Evolutionary conservation across 148 eudicot genomes (phyloP), one percentile per base, ranked within the genome.

Genomic region (Arbutus unedo): DNA sequence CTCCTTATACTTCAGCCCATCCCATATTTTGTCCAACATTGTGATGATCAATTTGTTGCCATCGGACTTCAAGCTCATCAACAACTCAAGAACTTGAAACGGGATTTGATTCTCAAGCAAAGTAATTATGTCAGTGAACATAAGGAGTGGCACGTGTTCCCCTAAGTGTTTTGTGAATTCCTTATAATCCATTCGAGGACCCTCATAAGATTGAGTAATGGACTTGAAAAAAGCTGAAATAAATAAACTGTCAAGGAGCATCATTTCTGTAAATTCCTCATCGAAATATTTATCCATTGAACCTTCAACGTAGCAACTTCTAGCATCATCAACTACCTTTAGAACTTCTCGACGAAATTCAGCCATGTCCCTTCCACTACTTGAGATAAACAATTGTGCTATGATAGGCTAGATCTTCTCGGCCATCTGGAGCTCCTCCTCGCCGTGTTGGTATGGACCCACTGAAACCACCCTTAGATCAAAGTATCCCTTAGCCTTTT

Each of bases 11-110:
- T n/a, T n/a, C n/a, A n/a, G n/a, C n/a, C n/a, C n/a, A 11, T 66
- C 71, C 71, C 25, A 66, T 16, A 66, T 10, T 43, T 31, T 66
- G 43, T 66, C 71, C 43, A 66, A 10, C 71, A 66, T 66, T 25
- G 25, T 43, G 0, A 16, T 31, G 38, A 31, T 66, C 71, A 66
- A 31, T 66, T 3, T 25, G 71, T 66, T 66, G 43, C 11, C 16
- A 13, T 53, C 13, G 44, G 18, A 77, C 19, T 70, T 86, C 76
- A 76, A 86, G 62, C 23, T 83, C 41, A 59, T 86, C 62, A 67
- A 57, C 25, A 68, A n/a, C 44, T 13, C 16, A 5, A 81, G 85
- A 67, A 83, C 85, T 47, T 51, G 73, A 8, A 74, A 47, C 3
- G 54, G 77, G 54, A 74, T 31, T 19, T 74, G 51, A 44, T 47